phyloP scores from a whole-genome alignment of 78 protist species.

The Dictyostelium intermedium region DNA sequence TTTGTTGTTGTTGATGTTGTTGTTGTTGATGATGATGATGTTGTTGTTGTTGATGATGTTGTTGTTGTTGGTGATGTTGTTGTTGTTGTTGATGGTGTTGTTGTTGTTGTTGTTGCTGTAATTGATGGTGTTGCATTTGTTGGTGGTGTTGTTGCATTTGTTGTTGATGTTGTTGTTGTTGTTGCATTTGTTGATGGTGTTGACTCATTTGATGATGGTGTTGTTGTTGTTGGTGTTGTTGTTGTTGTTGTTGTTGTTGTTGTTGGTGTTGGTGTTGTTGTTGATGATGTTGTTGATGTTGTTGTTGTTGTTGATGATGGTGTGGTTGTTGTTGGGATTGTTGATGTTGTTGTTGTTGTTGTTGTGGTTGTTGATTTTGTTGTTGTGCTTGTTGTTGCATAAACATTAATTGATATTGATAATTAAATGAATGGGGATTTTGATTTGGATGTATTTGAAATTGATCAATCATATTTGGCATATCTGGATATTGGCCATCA shows the following conservation, averaged over 20 bases:
- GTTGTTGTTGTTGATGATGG: slow-evolving; percentile 22
- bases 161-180: neutral
- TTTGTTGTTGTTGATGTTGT: neutral
- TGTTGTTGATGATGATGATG: neutral
- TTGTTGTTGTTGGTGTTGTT: neutral
- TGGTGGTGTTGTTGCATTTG: slow-evolving; percentile 12
- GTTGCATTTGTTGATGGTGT: neutral
- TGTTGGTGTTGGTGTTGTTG: neutral
- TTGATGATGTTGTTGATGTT: neutral
- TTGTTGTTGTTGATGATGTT: neutral
- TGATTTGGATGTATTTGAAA: slow-evolving; percentile 28
- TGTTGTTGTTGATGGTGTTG: neutral
- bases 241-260: neutral
- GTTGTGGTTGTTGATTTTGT: slow-evolving; percentile 1
- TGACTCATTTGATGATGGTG: neutral
- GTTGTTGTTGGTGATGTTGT: neutral
- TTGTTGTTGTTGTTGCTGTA: neutral
- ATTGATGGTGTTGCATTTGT: slow-evolving; percentile 6
- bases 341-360: slow-evolving; percentile 7
- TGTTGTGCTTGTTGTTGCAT: slow-evolving; percentile 29
- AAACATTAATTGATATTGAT: slow-evolving; percentile 17
- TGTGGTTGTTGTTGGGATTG: slow-evolving; percentile 17
- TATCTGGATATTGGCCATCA: slow-evolving; percentile 31
- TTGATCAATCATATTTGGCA: slow-evolving; percentile 65
- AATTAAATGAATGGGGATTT: neutral